Evolutionary conservation across 805 yeast species (phyloP), one percentile per base, ranked within the genome.

Genomic region (Candida suzukii): DNA sequence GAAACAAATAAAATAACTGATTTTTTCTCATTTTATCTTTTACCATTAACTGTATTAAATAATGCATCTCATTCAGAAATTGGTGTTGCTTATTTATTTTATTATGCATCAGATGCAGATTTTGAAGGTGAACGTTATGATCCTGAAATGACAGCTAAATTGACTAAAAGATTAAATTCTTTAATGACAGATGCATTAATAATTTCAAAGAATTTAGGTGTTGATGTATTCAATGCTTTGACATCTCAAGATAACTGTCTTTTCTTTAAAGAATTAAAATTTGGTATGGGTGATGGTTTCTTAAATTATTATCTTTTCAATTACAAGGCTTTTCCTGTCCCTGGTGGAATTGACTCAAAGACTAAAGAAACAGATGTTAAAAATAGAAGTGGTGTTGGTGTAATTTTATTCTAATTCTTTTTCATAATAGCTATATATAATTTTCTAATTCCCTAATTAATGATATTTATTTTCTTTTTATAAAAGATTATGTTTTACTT

Each of bases 201-300:
- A 40, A 63, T 86, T 31, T 80, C 95, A 24, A 83, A 84, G 59
- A 60, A 68, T 33, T 63, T 70, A 38, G 73, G 73, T 21, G 86
- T 85, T 53, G 99, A 93, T 58, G 98, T 93, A 3, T 87, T 91
- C 73, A 93, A 93, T 59, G 96, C 97, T 10, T 70, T 93, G 47
- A 79, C 97, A 0, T 72, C 88, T 11, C 95, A 88, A 65, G 99
- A 93, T 57, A 93, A 93, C 60, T 72, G 88, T 14, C 65, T 84
- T 45, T 88, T 93, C 65, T 68, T 93, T 49, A 82, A 86, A 21
- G 80, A 84, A 31, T 72, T 85, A 63, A 86, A 87, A 58, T 93
- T 93, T 60, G 96, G 96, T 27, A 76, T 78, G 38, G 99, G 99
- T 35, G 98, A 91, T 60, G 99, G 99, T 0, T 75, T 76, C 56